Evolutionary conservation across 2,329 filamentous ascomycete species (phyloP), one percentile per base, ranked within the genome.

Genomic region (Ascochyta clinopodiicola): DNA sequence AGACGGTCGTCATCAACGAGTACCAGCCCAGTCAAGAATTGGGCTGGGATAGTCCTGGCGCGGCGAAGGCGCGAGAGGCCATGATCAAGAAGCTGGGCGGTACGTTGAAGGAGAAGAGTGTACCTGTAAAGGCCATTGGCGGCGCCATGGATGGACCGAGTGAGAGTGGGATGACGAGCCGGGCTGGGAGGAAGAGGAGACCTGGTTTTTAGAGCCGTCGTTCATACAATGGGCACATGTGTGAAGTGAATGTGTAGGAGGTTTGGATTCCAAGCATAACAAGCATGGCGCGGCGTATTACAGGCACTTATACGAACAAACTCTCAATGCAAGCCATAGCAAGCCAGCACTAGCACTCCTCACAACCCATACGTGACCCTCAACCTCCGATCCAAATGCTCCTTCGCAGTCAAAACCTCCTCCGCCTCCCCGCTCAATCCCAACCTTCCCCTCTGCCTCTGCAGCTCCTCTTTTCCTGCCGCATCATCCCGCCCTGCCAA

Each of bases 341-440:
- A 31, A 31, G 12, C 12, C 29, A 12, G 19, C 15, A 35, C 9
- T 22, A 42, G 4, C 10, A 17, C 19, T 12, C 29, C 7, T 62
- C 53, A 69, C 17, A 79, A 59, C 21, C 78, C 81, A 77, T 87
- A 88, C 2, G 86, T 87, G 21, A 84, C 84, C 47, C 79, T 81
- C 68, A 88, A 67, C 57, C 85, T 76, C 53, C 80, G 76, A 63
- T 82, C 79, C 71, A 88, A 71, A 79, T 88, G 85, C 66, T 85
- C 81, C 59, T 76, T 78, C 1, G 85, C 85, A 29, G 85, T 88
- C 65, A 86, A 73, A 13, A 80, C 75, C 44, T 77, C 78, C 58
- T 73, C 49, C 64, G 67, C 57, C 0, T 72, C 77, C 4, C 72
- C 76, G 15, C 74, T 75, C 51, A 73, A 70, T 68, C 52, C 80